phyloP scores from a whole-genome alignment of 768 basidiomycete species.

The Boletellus emodensis region DNA sequence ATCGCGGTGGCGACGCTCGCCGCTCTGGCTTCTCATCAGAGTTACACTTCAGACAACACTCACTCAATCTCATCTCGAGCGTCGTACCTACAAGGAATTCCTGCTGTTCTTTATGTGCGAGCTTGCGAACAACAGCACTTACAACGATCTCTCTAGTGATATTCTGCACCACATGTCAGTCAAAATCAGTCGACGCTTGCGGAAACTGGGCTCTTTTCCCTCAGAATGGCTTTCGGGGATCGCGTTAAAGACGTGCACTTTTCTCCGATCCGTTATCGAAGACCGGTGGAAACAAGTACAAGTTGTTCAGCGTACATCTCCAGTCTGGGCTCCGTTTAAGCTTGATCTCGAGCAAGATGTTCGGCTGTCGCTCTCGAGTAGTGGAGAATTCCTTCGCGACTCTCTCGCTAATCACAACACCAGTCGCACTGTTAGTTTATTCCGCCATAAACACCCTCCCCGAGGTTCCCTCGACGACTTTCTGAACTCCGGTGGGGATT shows the following conservation, averaged over 20 bases:
- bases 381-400: conserved; percentile 27
- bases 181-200: background rate
- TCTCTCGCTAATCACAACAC: conserved; percentile 2
- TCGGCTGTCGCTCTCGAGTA: conserved; percentile 31
- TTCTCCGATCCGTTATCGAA: conserved; percentile 21
- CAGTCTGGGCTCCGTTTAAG: conserved; percentile 26
- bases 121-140: conserved; percentile 20
- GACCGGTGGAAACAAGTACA: conserved; percentile 34
- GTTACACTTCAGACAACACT: conserved; percentile 30
- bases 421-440: conserved; percentile 3
- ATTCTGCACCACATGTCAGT: conserved; percentile 15
- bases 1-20: conserved; percentile 34
- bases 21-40: conserved; percentile 30
- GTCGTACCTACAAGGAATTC: conserved; percentile 45
- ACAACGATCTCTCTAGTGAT: conserved; percentile 18
- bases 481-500: conserved; percentile 5
- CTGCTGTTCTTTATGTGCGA: conserved; percentile 38
- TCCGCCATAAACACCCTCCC: background rate
- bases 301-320: conserved; percentile 18
- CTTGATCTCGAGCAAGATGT: conserved; percentile 31
- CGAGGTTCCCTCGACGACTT: conserved; percentile 17
- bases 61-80: conserved; percentile 1
- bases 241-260: conserved; percentile 22
- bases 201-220: background rate
- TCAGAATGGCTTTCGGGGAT: background rate